Evolutionary conservation across 2,329 filamentous ascomycete genomes (phyloP).

Genomic region (Fusarium incarnatum): DNA sequence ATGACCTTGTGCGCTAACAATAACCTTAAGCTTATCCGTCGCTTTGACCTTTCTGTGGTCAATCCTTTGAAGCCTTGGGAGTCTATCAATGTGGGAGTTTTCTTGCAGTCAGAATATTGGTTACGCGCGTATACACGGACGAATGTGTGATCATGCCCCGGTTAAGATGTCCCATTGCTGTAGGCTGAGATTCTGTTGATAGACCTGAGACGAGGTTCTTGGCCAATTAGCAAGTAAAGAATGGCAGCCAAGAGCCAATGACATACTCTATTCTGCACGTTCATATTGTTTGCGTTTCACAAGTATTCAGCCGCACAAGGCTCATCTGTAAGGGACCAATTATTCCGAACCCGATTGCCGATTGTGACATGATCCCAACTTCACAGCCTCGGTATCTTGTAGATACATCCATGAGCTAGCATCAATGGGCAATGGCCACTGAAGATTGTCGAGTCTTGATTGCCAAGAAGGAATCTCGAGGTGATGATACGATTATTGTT

Average conservation of each 20-base stretch:
- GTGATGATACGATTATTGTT: background rate
- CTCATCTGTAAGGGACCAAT: background rate
- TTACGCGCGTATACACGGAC: background rate
- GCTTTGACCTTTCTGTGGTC: conserved; percentile 49
- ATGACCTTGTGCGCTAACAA: background rate
- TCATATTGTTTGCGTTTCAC: background rate
- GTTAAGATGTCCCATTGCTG: no score
- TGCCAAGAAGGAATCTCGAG: background rate
- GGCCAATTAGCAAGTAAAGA: background rate
- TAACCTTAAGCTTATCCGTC: conserved; percentile 45
- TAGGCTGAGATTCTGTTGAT: background rate
- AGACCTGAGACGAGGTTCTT: background rate
- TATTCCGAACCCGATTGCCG: background rate
- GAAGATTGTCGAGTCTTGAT: background rate
- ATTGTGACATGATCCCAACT: background rate
- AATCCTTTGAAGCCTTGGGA: conserved; percentile 50
- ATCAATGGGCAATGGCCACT: no score
- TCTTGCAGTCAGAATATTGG: conserved; percentile 46
- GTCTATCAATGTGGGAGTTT: conserved; percentile 48
- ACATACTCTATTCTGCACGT: background rate
- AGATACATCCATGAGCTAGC: no score
- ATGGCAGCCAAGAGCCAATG: background rate
- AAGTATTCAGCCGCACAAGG: background rate
- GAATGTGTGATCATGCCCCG: no score
- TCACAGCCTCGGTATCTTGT: background rate